Conservation (phyloP, 257 asterid species). For the Solanum megistacrolobum region DNA sequence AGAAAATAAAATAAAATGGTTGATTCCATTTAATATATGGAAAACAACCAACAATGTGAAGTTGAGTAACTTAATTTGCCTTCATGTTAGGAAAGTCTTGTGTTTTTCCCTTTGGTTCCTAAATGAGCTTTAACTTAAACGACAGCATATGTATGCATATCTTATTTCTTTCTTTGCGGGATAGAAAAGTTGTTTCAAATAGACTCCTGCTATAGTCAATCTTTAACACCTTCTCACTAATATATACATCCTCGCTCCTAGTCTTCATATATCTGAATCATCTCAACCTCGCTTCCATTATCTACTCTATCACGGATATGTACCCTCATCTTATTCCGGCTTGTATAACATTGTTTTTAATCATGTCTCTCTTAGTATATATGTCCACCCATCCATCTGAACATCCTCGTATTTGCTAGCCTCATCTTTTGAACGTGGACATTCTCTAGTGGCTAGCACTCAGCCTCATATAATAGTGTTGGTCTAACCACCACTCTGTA, state of each 20-base stretch:
- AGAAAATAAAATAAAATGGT: not conserved
- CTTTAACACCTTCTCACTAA: not conserved
- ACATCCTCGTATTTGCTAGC: rapidly evolving
- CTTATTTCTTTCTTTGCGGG: rapidly evolving
- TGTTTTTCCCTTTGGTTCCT: not conserved
- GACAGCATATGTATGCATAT: not conserved
- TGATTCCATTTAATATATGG: not conserved
- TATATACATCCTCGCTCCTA: not conserved
- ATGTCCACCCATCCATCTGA: too few species aligned
- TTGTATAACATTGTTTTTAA: too few species aligned
- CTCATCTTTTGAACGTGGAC: not conserved
- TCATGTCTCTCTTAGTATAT: not conserved
- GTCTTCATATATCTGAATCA: not conserved
- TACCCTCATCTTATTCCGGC: not conserved
- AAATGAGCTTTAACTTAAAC: not conserved
- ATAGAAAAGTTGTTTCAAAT: not conserved
- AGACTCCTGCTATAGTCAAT: not conserved
- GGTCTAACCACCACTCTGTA: not conserved
- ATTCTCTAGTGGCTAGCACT: not conserved
- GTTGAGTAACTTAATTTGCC: not conserved
- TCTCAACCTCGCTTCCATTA: not conserved
- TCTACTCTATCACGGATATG: rapidly evolving
- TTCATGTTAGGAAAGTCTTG: not conserved
- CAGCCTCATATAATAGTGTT: too few species aligned
- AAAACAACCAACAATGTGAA: too few species aligned